These are phyloP conservation scores for Jackrogersella multiformis DNA, from an alignment of 495 filamentous ascomycete species.

Conservation along the genomic window DNA sequence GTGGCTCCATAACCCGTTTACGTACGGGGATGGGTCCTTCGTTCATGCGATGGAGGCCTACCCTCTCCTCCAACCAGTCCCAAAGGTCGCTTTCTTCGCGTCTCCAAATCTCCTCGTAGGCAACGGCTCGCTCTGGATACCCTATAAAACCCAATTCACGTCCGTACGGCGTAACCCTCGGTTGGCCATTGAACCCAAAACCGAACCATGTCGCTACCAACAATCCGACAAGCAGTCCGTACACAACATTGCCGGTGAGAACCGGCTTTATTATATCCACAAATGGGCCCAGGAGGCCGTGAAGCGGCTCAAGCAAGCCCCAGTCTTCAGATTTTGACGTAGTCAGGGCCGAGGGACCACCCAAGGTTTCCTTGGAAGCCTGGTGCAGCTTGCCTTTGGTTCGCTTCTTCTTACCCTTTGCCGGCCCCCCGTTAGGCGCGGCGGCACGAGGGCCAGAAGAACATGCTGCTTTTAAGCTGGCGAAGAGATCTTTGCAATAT, in stretches of 20 bases:
- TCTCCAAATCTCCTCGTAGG: conserved; percentile 94
- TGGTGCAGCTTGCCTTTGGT: conserved; percentile 64
- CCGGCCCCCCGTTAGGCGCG: conserved; percentile 50
- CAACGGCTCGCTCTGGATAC: conserved; percentile 74
- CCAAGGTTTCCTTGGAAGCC: conserved; percentile 53
- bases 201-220: conserved; percentile 66
- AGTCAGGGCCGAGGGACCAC: conserved; percentile 56
- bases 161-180: conserved; percentile 46
- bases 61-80: conserved; percentile 94
- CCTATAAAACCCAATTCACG: conserved; percentile 50
- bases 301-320: conserved; percentile 84
- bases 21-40: conserved; percentile 50
- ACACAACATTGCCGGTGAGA: conserved; percentile 73
- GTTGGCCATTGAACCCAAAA: conserved; percentile 55
- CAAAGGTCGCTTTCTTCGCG: conserved; percentile 90
- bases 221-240: conserved; percentile 66
- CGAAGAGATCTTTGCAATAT: conserved; percentile 80
- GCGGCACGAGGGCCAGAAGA: conserved; percentile 66
- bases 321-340: conserved; percentile 64
- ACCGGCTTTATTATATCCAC: conserved; percentile 74
- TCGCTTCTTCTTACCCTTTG: conserved; percentile 64
- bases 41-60: conserved; percentile 74
- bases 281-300: conserved; percentile 73
- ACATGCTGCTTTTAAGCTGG: conserved; percentile 76
- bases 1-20: conserved; percentile 54